These are phyloP conservation scores for Alliaria petiolata DNA, from an alignment of 345 rosid genomes.

Conservation along the genomic window DNA sequence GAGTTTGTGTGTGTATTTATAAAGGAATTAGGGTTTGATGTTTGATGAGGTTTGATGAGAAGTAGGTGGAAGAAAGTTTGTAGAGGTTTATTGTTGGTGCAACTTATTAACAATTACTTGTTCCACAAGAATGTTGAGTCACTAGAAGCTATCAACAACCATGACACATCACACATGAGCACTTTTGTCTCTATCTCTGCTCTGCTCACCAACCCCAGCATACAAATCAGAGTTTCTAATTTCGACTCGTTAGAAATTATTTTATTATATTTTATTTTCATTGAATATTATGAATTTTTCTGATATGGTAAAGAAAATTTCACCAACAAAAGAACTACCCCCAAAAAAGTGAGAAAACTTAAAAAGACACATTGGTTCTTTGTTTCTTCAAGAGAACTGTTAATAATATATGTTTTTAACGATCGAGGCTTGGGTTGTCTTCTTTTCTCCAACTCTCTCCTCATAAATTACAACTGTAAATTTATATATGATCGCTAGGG, in stretches of 20 bases:
- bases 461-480: too few species aligned
- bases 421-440: too few species aligned
- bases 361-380: too few species aligned
- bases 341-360: too few species aligned
- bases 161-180: neutral
- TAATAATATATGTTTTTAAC: too few species aligned
- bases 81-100: neutral
- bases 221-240: neutral
- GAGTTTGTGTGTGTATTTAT: neutral
- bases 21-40: neutral
- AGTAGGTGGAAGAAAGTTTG: neutral
- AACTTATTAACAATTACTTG: conserved; percentile 8
- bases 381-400: too few species aligned
- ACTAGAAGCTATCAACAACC: neutral
- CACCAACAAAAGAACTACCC: too few species aligned
- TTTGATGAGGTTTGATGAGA: conserved; percentile 20
- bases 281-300: neutral
- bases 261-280: neutral
- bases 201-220: neutral
- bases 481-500: too few species aligned
- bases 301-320: too few species aligned
- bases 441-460: too few species aligned
- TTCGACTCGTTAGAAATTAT: neutral
- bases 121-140: neutral
- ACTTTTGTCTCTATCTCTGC: too few species aligned